Evolutionary conservation across 257 asterid genomes (phyloP), one percentile per base, ranked within the genome.

Genomic region (Linaria vulgaris): DNA sequence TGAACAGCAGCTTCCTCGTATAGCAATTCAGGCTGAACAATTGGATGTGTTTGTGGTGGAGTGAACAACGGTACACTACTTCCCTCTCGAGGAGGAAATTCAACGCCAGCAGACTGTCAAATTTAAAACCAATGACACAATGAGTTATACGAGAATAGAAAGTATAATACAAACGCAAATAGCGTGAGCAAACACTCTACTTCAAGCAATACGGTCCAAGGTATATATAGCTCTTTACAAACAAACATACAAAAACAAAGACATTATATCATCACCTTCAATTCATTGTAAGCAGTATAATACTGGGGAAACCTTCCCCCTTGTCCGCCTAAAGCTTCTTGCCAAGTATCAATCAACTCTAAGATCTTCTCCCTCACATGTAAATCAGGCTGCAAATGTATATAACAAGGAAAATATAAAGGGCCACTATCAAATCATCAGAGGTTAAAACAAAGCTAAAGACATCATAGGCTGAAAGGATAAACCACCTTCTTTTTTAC

Each of bases 311-410:
- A 90, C 82, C 82, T 81, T 71, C 91, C 99, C 66, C 79, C 60
- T 8, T 90, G 76, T 9, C 99, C 99, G 59, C 96, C 97, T 51
- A 90, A 73, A 66, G 96, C 97, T 80, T 79, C 97, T 84, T 94
- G 99, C 97, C 96, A 90, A 62, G 91, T 67, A 80, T 94, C 99
- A 47, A 94, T 80, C 87, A 94, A 67, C 68, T 71, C 74, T 63
- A 94, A 82, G 66, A 94, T 90, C 88, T 94, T 94, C 88, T 94
- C 99, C 77, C 97, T 81, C 72, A 94, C 99, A 64, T 72, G 82
- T 65, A 90, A 77, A 77, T 94, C 99, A 59, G 96, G 95, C 99
- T 94, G 94, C 78, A 76, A 63, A 78, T 37, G 50, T 13, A 45
- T 19, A 58, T 60, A 20, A 49, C 9, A 65, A 56, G 9, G 46